Conservation (phyloP, 768 basidiomycete genomes). For the Boletus insuetus region DNA sequence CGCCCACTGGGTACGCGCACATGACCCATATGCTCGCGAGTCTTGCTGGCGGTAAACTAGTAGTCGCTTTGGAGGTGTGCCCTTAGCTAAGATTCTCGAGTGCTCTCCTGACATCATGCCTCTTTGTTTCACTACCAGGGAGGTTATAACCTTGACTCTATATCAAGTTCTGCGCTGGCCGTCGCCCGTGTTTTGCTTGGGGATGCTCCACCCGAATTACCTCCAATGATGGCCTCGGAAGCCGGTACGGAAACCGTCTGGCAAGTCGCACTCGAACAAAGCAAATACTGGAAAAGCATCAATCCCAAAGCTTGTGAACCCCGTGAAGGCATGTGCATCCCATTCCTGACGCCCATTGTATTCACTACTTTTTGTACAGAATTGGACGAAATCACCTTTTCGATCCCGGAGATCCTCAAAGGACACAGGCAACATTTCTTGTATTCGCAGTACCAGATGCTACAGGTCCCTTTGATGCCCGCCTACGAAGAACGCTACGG, state of each 20-base stretch:
- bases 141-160: slow-evolving; percentile 90
- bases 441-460: slow-evolving; percentile 71
- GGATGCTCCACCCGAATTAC: slow-evolving; percentile 74
- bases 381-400: slow-evolving; percentile 57
- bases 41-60: slow-evolving; percentile 83
- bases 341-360: not conserved
- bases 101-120: not conserved
- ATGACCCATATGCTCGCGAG: slow-evolving; percentile 97
- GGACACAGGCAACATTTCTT: slow-evolving; percentile 84
- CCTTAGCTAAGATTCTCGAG: slow-evolving; percentile 3
- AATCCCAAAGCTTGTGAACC: slow-evolving; percentile 82
- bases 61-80: slow-evolving; percentile 88
- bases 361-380: slow-evolving; percentile 38
- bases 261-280: slow-evolving; percentile 84
- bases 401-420: slow-evolving; percentile 84
- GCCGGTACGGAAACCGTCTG: slow-evolving; percentile 86
- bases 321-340: slow-evolving; percentile 55
- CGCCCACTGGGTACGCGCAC: slow-evolving; percentile 92
- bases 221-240: slow-evolving; percentile 71
- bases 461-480: slow-evolving; percentile 75
- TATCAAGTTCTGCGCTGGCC: slow-evolving; percentile 82
- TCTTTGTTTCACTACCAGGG: slow-evolving; percentile 51
- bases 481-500: slow-evolving; percentile 72
- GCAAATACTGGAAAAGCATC: slow-evolving; percentile 87
- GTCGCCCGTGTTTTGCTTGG: slow-evolving; percentile 89